Conservation (phyloP, 176 grass and related monocot genomes). For the Triticum urartu region DNA sequence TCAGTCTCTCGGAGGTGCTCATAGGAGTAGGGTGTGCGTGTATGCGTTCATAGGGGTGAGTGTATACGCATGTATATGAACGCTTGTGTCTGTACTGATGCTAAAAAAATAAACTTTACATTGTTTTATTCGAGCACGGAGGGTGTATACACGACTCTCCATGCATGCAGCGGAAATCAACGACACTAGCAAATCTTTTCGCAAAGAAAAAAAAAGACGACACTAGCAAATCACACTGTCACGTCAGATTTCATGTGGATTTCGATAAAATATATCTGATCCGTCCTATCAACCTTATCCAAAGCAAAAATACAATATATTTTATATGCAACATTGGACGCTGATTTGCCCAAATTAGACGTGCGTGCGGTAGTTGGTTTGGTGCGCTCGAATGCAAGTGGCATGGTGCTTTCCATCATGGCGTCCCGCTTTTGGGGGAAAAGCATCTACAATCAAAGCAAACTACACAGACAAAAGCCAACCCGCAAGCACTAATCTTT, state of each 20-base stretch:
- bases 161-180: not conserved
- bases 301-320: not conserved
- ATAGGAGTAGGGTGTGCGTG: no score
- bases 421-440: constrained; percentile 31
- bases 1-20: no score
- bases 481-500: not conserved
- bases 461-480: constrained; percentile 33
- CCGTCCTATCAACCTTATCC: constrained; percentile 20
- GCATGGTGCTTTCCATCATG: constrained; percentile 29
- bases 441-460: constrained; percentile 6
- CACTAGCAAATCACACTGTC: constrained; percentile 21
- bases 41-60: no score
- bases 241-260: constrained; percentile 6
- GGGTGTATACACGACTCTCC: no score
- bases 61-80: no score
- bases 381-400: constrained; percentile 43
- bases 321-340: not conserved
- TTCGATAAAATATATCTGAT: constrained; percentile 25
- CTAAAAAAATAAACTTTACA: no score
- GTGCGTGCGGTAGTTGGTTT: constrained; percentile 9
- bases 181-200: constrained; percentile 7
- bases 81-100: no score
- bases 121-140: no score
- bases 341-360: not conserved
- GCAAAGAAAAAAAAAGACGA: no score